These are phyloP conservation scores for Xerocomellus chrysenteron DNA, from an alignment of 768 basidiomycete genomes.

Conservation along the genomic window DNA sequence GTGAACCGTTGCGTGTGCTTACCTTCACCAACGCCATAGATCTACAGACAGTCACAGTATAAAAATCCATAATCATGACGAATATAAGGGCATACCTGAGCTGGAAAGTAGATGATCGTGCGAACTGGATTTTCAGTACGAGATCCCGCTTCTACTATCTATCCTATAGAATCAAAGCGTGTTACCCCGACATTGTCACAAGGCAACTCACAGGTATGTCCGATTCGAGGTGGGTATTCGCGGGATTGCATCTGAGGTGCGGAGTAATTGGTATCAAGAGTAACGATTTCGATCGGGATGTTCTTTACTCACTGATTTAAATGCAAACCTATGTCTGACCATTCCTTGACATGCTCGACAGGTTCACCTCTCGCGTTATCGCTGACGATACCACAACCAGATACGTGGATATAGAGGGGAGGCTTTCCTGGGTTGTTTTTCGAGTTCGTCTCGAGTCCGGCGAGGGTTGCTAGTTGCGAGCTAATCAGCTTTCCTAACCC, in stretches of 20 bases:
- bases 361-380: constrained; percentile 42
- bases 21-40: constrained; percentile 46
- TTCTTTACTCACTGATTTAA: constrained; percentile 26
- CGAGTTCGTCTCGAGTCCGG: constrained; percentile 39
- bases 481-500: not conserved
- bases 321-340: constrained; percentile 40
- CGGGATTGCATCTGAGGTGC: constrained; percentile 24
- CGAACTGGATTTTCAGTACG: constrained; percentile 41
- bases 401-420: constrained; percentile 45
- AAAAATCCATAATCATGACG: not conserved
- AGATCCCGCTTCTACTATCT: constrained; percentile 42
- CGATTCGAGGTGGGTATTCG: constrained; percentile 33
- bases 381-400: constrained; percentile 40
- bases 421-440: constrained; percentile 36
- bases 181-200: not conserved
- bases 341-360: constrained; percentile 32
- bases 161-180: not conserved
- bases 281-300: not conserved
- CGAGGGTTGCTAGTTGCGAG: constrained; percentile 34
- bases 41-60: constrained; percentile 22
- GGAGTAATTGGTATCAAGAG: not conserved
- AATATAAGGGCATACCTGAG: constrained; percentile 21
- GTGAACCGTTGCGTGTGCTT: not conserved
- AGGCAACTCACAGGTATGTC: constrained; percentile 28
- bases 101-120: constrained; percentile 44